Percentiles rank a stretch among this genome's conserved stretches.
Conservation (phyloP, 2,329 filamentous ascomycete genomes). For the Xylariaceae sp. region DNA sequence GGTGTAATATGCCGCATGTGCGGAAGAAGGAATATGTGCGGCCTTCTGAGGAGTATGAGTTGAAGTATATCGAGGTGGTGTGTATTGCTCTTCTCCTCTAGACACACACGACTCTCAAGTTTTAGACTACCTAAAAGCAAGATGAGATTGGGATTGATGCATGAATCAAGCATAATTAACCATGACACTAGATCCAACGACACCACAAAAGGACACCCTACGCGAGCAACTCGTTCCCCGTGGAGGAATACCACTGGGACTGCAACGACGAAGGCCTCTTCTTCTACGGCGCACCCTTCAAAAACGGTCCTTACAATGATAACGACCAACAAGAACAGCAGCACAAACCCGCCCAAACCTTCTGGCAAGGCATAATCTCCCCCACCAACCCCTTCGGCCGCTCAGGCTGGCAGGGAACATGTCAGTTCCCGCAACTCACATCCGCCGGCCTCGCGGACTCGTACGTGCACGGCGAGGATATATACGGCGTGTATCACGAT, state of each 20-base stretch:
- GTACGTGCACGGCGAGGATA: constrained; percentile 70
- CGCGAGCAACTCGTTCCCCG: constrained; percentile 69
- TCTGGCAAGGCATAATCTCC: constrained; percentile 62
- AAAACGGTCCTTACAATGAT: constrained; percentile 11
- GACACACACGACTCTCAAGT: background rate
- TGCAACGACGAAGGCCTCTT: constrained; percentile 68
- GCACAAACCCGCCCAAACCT: constrained; percentile 51
- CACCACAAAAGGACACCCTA: constrained; percentile 86
- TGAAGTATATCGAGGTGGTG: constrained; percentile 74
- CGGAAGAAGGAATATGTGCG: constrained; percentile 60
- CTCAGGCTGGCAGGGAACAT: constrained; percentile 66
- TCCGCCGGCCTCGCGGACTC: constrained; percentile 67
- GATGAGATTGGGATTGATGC: background rate
- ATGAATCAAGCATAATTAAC: background rate
- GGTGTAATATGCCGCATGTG: constrained; percentile 88
- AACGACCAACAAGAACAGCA: too few relatives aligned
- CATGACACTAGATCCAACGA: constrained; percentile 58
- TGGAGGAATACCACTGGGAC: constrained; percentile 68
- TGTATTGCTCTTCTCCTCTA: constrained; percentile 25
- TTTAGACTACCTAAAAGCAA: background rate
- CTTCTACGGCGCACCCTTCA: constrained; percentile 60
- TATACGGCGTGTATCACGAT: constrained; percentile 71
- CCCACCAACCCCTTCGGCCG: constrained; percentile 63
- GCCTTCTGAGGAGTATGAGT: constrained; percentile 51
- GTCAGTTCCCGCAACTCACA: constrained; percentile 80